These are phyloP conservation scores for Pontederia crassipes DNA, from an alignment of 176 grass and related monocot genomes.

Conservation along the genomic window DNA sequence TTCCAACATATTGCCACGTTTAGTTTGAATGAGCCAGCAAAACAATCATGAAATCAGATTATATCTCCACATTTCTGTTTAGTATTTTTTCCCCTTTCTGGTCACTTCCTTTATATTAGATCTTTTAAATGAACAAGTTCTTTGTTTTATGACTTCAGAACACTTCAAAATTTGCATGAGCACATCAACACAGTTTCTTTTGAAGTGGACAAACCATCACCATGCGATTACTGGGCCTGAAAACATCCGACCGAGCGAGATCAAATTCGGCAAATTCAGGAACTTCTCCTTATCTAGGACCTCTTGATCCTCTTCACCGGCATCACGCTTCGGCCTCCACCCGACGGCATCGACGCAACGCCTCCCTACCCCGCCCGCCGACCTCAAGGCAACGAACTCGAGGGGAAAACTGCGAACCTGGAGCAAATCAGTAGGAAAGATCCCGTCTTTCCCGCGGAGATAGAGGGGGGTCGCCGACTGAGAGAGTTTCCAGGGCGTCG, in stretches of 20 bases:
- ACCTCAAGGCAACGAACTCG: background rate
- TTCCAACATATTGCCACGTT: too few species aligned
- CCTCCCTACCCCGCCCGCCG: background rate
- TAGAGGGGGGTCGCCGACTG: constrained; percentile 55
- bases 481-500: constrained; percentile 58
- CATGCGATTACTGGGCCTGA: constrained; percentile 87
- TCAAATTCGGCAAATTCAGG: constrained; percentile 89
- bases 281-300: constrained; percentile 38
- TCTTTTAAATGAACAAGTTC: too few species aligned
- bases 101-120: too few species aligned
- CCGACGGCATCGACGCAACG: background rate
- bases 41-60: background rate
- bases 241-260: constrained; percentile 79
- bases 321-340: background rate
- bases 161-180: too few species aligned
- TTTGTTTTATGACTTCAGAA: too few species aligned
- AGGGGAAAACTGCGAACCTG: constrained; percentile 28
- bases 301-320: constrained; percentile 3
- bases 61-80: background rate
- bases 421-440: constrained; percentile 37
- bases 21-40: too few species aligned
- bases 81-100: background rate
- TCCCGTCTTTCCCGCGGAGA: constrained; percentile 30
- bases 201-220: constrained; percentile 22
- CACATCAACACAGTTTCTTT: too few species aligned